Evolutionary conservation across 177 flowering plant species (phyloP).

Genomic region (Tripterygium wilfordii): DNA sequence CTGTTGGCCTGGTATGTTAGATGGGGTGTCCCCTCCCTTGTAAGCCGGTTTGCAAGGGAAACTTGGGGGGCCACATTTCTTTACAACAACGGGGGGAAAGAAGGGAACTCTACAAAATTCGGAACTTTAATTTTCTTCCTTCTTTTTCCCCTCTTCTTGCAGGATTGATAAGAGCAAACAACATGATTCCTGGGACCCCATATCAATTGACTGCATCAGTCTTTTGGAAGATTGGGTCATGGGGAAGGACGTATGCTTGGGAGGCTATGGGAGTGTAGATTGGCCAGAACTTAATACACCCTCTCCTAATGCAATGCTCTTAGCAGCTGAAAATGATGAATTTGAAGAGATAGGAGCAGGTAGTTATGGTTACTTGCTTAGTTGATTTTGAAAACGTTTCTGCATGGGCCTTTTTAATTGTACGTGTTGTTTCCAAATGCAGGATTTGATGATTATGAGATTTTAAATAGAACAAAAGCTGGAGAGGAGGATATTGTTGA

Average conservation of each 20-base stretch:
- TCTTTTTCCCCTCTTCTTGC: no score
- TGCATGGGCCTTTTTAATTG: not conserved
- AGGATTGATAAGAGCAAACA: conserved; percentile 29
- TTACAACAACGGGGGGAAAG: no score
- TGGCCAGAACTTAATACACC: conserved; percentile 62
- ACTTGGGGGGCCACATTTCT: no score
- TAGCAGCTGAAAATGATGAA: conserved; percentile 37
- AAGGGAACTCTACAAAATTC: no score
- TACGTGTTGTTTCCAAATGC: conserved; percentile 10
- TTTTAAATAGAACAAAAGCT: conserved; percentile 32
- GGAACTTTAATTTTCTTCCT: no score
- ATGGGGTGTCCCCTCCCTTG: no score
- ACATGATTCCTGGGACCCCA: conserved; percentile 39
- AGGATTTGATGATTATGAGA: conserved; percentile 69
- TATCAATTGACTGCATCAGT: conserved; percentile 36
- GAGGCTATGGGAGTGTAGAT: conserved; percentile 38
- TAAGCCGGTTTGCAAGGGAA: no score
- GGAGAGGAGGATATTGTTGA: conserved; percentile 19
- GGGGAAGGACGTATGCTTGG: conserved; percentile 26
- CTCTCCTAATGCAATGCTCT: conserved; percentile 21
- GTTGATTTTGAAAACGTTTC: no score
- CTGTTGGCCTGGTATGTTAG: no score
- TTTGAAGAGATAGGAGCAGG: conserved; percentile 48
- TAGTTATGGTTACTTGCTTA: conserved; percentile 18
- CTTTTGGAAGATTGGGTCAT: conserved; percentile 59